Conservation (phyloP, 1,284 basidiomycete genomes). For the Puccinia horiana region DNA sequence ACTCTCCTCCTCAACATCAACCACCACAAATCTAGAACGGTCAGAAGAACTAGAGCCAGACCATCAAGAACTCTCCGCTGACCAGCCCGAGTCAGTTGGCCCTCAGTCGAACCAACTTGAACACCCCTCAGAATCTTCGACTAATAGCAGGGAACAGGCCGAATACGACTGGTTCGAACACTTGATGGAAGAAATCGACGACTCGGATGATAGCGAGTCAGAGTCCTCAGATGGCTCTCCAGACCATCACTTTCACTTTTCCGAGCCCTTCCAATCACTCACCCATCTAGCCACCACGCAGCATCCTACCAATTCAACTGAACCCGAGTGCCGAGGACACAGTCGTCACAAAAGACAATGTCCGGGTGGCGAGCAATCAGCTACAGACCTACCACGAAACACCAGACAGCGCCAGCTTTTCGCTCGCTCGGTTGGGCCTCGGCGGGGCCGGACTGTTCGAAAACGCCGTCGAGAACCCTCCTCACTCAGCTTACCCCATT, state of each 20-base stretch:
- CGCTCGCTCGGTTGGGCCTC: not conserved
- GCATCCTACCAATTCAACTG: not conserved
- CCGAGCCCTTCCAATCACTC: not conserved
- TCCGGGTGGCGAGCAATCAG: not conserved
- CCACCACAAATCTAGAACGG: not conserved
- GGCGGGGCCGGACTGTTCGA: not conserved
- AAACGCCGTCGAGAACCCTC: not conserved
- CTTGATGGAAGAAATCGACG: slow-evolving; percentile 11
- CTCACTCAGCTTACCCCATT: not conserved
- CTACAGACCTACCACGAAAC: not conserved
- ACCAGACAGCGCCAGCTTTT: not conserved
- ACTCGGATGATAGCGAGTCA: slow-evolving; percentile 19
- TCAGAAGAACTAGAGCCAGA: not conserved
- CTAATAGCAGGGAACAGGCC: not conserved
- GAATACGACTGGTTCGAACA: slow-evolving; percentile 19
- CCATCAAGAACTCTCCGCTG: not conserved
- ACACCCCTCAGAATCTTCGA: no score
- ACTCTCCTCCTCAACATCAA: not conserved
- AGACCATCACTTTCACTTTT: not conserved
- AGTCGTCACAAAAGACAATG: not conserved
- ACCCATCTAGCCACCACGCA: not conserved
- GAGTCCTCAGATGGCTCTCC: not conserved
- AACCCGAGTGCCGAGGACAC: not conserved
- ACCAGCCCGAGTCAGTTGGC: not conserved
- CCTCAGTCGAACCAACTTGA: no score